These are phyloP conservation scores for Hypsizygus marmoreus DNA, from an alignment of 768 basidiomycete species.

Conservation along the genomic window DNA sequence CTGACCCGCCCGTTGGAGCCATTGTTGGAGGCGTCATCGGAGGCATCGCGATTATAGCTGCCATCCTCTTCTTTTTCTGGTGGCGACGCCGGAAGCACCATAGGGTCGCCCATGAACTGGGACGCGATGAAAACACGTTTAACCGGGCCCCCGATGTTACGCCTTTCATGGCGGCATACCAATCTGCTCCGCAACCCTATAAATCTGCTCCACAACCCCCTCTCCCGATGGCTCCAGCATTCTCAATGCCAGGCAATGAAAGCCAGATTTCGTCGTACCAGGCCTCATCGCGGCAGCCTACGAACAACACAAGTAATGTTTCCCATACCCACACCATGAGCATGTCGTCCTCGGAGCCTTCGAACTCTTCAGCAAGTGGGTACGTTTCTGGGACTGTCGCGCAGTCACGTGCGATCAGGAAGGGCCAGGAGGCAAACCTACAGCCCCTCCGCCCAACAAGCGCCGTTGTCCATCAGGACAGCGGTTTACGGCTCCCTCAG, in stretches of 20 bases:
- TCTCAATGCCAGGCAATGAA: too few species aligned
- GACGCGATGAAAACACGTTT: neutral
- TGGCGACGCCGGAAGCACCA: conserved; percentile 1
- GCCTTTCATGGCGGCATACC: too few species aligned
- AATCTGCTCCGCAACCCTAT: too few species aligned
- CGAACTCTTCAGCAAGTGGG: too few species aligned
- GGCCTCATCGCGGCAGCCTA: neutral
- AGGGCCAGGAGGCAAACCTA: neutral
- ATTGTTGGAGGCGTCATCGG: conserved; percentile 14
- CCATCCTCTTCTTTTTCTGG: conserved; percentile 4
- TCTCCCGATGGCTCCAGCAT: too few species aligned
- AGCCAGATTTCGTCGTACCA: too few species aligned
- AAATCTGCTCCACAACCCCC: too few species aligned
- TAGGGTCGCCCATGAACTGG: neutral
- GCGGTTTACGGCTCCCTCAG: conserved; percentile 5
- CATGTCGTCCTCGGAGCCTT: conserved; percentile 1
- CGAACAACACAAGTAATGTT: neutral
- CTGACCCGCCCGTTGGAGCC: conserved; percentile 8
- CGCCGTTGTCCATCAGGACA: conserved; percentile 9
- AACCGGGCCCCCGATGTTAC: neutral
- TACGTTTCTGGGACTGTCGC: neutral
- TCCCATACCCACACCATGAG: neutral
- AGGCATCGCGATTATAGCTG: neutral
- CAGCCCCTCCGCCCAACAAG: neutral
- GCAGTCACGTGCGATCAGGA: conserved; percentile 3